Percentiles rank a stretch among this genome's conserved stretches.
phyloP scores from a whole-genome alignment of 768 basidiomycete species.

The Auriscalpium microsporum region DNA sequence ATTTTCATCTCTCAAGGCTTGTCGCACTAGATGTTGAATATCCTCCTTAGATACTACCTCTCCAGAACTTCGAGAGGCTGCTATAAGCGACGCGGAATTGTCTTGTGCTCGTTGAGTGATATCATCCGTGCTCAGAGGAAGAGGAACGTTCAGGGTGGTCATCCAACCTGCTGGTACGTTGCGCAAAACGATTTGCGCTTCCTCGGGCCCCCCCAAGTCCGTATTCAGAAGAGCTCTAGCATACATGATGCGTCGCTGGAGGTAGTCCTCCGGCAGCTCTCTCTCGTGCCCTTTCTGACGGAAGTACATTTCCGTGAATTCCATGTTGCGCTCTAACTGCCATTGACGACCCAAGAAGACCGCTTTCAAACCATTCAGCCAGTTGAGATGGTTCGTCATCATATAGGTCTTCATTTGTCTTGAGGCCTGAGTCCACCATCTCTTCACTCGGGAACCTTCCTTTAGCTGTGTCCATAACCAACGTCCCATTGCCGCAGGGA shows the following conservation, averaged over 20 bases:
- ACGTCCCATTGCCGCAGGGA: too few relatives aligned
- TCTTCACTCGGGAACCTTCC: background rate
- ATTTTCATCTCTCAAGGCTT: too few relatives aligned
- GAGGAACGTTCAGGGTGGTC: background rate
- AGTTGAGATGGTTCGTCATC: background rate
- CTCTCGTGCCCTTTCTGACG: too few relatives aligned
- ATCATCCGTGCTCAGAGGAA: background rate
- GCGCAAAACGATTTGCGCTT: too few relatives aligned
- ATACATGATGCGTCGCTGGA: too few relatives aligned
- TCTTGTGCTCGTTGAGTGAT: background rate
- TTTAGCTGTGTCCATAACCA: background rate
- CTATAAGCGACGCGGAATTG: background rate
- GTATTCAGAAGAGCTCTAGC: too few relatives aligned
- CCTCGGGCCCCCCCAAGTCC: too few relatives aligned
- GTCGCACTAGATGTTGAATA: too few relatives aligned
- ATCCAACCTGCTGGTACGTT: background rate
- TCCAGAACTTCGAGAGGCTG: background rate
- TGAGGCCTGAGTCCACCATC: background rate
- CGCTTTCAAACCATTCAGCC: background rate
- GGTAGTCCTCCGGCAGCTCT: too few relatives aligned
- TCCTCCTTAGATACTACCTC: too few relatives aligned
- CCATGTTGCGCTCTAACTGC: background rate
- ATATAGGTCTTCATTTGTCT: background rate
- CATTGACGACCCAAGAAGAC: background rate
- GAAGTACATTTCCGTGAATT: too few relatives aligned